These are phyloP conservation scores for Gloeophyllum trabeum DNA, from an alignment of 768 basidiomycete species.

Conservation along the genomic window DNA sequence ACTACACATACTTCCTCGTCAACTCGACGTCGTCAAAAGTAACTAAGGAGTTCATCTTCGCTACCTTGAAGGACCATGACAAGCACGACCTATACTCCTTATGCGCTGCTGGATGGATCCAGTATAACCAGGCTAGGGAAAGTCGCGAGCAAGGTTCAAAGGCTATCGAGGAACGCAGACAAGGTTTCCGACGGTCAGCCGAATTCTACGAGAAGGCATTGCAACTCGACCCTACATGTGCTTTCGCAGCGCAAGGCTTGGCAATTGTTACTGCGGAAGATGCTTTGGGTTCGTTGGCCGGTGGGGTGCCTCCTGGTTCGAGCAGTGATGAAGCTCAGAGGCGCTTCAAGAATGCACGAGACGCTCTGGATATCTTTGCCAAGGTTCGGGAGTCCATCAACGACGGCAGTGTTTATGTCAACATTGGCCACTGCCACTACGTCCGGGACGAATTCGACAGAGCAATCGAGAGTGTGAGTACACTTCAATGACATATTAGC, in stretches of 20 bases:
- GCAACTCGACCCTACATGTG: conserved; percentile 72
- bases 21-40: conserved; percentile 57
- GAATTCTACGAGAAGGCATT: conserved; percentile 93
- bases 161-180: conserved; percentile 58
- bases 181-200: conserved; percentile 70
- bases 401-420: conserved; percentile 81
- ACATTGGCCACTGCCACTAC: conserved; percentile 96
- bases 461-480: conserved; percentile 86
- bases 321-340: conserved; percentile 52
- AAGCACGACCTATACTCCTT: conserved; percentile 86
- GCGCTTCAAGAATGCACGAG: conserved; percentile 64
- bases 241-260: conserved; percentile 89
- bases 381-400: conserved; percentile 83
- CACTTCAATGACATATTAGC: no score
- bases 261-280: conserved; percentile 94
- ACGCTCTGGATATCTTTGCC: conserved; percentile 82
- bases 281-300: conserved; percentile 59
- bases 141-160: conserved; percentile 50
- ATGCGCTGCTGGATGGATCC: conserved; percentile 80
- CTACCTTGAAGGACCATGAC: conserved; percentile 78
- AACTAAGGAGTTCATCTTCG: conserved; percentile 85
- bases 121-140: conserved; percentile 81
- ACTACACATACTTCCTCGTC: conserved; percentile 88
- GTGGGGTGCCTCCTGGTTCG: conserved; percentile 32
- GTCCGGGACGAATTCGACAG: conserved; percentile 88